Evolutionary conservation across 2,329 filamentous ascomycete genomes (phyloP).

Genomic region (Diaporthe ampelina): DNA sequence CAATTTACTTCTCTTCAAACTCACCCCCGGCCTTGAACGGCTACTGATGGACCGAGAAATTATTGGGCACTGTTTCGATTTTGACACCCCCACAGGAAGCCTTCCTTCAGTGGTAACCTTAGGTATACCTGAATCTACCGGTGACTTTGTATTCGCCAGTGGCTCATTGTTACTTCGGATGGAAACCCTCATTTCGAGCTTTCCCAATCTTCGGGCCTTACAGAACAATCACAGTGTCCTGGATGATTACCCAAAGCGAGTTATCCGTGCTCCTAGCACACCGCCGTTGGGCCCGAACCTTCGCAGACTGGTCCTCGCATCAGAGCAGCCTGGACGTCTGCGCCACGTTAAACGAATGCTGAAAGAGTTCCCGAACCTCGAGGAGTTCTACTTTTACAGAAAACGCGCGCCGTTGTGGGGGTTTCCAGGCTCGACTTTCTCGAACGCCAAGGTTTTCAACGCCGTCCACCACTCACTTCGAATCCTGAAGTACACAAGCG

Average conservation of each 20-base stretch:
- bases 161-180: background rate
- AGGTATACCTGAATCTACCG: background rate
- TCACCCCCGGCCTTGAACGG: background rate
- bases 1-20: background rate
- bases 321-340: background rate
- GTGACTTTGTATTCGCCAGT: fast-evolving
- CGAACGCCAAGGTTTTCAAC: background rate
- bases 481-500: background rate
- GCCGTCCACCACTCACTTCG: background rate
- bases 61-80: background rate
- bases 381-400: background rate
- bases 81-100: background rate
- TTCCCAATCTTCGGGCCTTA: background rate
- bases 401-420: background rate
- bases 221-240: background rate
- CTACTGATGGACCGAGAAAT: background rate
- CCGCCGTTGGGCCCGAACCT: background rate
- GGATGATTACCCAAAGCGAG: background rate
- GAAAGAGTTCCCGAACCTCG: background rate
- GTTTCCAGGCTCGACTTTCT: background rate
- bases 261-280: background rate
- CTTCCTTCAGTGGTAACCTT: background rate
- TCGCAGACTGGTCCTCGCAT: background rate
- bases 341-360: background rate
- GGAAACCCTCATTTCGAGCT: background rate